A percentile compares a stretch with the other conserved stretches of the same genome.
Evolutionary conservation across 192 early-diverging fungal species (phyloP).

Genomic region (Mycoemilia scoparia): DNA sequence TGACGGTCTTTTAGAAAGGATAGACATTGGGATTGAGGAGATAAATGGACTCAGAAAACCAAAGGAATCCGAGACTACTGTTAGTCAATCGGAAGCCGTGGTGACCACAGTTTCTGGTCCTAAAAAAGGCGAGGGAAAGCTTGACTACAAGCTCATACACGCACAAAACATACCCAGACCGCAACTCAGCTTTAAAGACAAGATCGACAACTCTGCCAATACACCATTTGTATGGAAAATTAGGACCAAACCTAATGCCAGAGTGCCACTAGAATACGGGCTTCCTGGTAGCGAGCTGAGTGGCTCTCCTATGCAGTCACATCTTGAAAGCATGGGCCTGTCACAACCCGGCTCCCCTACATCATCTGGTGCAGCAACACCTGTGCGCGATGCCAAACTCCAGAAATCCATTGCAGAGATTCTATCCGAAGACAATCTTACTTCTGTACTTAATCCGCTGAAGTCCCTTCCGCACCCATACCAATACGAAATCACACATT

Average conservation of each 20-base stretch:
- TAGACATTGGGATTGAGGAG: conserved; percentile 65
- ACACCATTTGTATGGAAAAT: conserved; percentile 70
- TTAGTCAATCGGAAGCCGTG: conserved; percentile 16
- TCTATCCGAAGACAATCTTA: neutral
- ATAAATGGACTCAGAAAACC: conserved; percentile 27
- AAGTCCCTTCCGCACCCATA: conserved; percentile 64
- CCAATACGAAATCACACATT: conserved; percentile 66
- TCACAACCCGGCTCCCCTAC: conserved; percentile 7
- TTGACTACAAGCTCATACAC: conserved; percentile 40
- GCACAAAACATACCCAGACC: conserved; percentile 62
- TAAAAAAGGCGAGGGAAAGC: conserved; percentile 11
- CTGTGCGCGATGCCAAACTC: neutral
- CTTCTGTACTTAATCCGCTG: neutral
- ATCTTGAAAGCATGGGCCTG: conserved; percentile 18
- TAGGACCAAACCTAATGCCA: conserved; percentile 61
- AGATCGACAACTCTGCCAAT: conserved; percentile 63
- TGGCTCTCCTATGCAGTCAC: conserved; percentile 10
- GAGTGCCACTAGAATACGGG: conserved; percentile 50
- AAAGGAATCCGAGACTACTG: conserved; percentile 11
- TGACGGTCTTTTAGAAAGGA: conserved; percentile 66
- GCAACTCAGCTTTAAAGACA: conserved; percentile 73
- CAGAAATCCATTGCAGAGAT: neutral
- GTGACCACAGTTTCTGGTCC: conserved; percentile 8
- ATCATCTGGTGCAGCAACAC: conserved; percentile 1
- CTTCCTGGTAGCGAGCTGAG: conserved; percentile 11